Percentiles rank a stretch among this genome's conserved stretches.
Evolutionary conservation across 202 grass and related monocot genomes (phyloP).

Genomic region (Setaria italica): DNA sequence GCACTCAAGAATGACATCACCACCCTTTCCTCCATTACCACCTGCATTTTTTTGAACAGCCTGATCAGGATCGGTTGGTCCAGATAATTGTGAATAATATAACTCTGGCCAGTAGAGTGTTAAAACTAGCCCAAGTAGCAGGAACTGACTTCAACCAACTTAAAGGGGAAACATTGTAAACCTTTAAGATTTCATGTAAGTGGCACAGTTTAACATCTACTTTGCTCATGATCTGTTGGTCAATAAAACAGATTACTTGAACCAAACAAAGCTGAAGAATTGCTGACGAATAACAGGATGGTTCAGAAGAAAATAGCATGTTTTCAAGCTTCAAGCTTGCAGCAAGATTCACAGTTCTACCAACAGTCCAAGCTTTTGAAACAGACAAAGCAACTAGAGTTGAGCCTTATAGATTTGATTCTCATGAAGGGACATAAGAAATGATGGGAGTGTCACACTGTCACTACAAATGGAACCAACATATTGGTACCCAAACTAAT

Average conservation of each 20-base stretch:
- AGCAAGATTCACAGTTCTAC: neutral
- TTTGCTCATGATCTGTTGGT: neutral
- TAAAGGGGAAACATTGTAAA: slow-evolving; percentile 38
- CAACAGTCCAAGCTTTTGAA: neutral
- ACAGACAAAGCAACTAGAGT: neutral
- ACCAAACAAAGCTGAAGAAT: neutral
- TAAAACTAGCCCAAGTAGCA: neutral
- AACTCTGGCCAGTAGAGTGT: neutral
- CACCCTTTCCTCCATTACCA: slow-evolving; percentile 87
- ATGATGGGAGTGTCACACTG: neutral
- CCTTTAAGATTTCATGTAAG: neutral
- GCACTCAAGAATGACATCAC: slow-evolving; percentile 95
- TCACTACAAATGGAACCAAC: neutral
- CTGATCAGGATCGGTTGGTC: neutral
- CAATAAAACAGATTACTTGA: neutral
- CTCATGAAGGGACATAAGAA: neutral
- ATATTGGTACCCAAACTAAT: neutral
- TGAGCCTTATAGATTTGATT: neutral
- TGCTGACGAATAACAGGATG: neutral
- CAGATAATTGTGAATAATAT: neutral
- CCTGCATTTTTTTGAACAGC: slow-evolving; percentile 51
- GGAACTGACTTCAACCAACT: slow-evolving; percentile 10
- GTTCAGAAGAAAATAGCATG: neutral
- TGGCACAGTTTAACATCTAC: neutral
- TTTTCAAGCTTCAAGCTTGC: neutral